Evolutionary conservation across 2,329 filamentous ascomycete species (phyloP), one percentile per base, ranked within the genome.

Genomic region (Cladorrhinum sp.): DNA sequence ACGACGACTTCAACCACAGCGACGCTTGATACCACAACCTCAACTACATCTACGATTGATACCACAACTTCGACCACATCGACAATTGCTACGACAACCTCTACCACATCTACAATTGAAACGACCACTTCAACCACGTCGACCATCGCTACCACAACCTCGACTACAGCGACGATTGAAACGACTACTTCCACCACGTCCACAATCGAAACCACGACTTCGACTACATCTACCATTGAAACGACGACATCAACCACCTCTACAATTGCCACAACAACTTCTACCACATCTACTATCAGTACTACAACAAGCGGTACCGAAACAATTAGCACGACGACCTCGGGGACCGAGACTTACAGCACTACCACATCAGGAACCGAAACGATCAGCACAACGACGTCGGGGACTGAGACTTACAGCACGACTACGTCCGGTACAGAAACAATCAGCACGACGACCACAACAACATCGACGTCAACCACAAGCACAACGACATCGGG

Each of bases 81-180:
- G 12, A 54, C 30, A 21, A 28, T 21, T 2, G 30, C 10, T 16
- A 54, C 51, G 16, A 51, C n/a, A 24, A 52, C 56, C 10, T 52
- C 26, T 18, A 50, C 26, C 16, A 58, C 46, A 52, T 49, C 48
- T 20, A 53, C 42, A 1, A 51, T 16, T 26, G 49, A 36, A 8
- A 59, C 50, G 14, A 48, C 28, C 23, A 54, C 33, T 10, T 39
- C 30, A 16, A 59, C 28, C 14, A 54, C 49, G 9, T 54, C 49
- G 3, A 59, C 57, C 3, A 59, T 46, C 16, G 50, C 49, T 10
- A 53, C 48, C 18, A 9, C 12, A 24, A 46, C 39, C 9, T 26
- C 55, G 4, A 58, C 46, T 18, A 58, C 57, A 3, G 46, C 49
- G n/a, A 58, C 57, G 24, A 57, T n/a, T 16, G 49, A n/a, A 33